Conservation (phyloP, 108 stramenopile species). For the Stephanodiscus triporus region DNA sequence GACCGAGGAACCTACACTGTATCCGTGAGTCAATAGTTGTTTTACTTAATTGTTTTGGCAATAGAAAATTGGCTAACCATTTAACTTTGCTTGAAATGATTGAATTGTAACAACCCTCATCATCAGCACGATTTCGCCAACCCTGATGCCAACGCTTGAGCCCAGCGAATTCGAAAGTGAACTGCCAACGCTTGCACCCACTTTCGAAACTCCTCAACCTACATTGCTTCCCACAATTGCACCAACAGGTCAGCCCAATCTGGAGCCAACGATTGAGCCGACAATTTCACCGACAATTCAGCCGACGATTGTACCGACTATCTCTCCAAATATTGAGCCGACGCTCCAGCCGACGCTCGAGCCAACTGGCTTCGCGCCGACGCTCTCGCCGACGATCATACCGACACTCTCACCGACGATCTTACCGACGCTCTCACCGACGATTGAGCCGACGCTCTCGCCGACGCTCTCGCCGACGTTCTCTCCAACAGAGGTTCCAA, state of each 20-base stretch:
- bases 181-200: constrained; percentile 10
- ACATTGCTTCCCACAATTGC: neutral
- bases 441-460: constrained; percentile 1
- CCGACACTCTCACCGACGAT: constrained; percentile 13
- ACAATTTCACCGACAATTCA: neutral
- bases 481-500: constrained; percentile 14
- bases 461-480: constrained; percentile 21
- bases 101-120: neutral
- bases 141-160: constrained; percentile 1
- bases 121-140: neutral
- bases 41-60: neutral
- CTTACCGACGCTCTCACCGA: constrained; percentile 21
- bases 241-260: neutral
- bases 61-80: neutral
- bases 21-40: neutral
- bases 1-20: neutral
- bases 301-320: constrained; percentile 1
- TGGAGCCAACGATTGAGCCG: neutral
- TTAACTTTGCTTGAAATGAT: neutral
- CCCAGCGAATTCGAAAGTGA: neutral
- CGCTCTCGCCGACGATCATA: neutral
- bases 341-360: neutral
- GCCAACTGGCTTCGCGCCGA: neutral
- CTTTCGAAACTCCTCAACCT: neutral
- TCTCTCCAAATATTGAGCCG: neutral